Evolutionary conservation across 2,329 filamentous ascomycete genomes (phyloP).

Genomic region (Penicillium sumatraense): DNA sequence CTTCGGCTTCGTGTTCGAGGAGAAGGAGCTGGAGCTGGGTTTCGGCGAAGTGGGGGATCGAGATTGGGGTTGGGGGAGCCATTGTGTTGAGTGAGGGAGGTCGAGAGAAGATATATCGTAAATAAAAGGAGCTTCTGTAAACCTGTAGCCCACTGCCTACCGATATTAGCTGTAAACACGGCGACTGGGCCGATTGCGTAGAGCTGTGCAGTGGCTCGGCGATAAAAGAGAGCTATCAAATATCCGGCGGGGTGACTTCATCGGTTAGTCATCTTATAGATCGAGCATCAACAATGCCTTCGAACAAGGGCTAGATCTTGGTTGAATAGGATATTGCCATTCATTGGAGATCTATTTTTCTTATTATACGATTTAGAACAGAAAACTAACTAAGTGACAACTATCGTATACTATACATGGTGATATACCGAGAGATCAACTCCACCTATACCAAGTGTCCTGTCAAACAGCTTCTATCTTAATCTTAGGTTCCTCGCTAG

Average conservation of each 20-base stretch:
- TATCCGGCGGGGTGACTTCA: slow-evolving; percentile 5
- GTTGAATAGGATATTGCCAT: too few species aligned
- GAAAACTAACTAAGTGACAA: too few species aligned
- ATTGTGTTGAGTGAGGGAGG: slow-evolving; percentile 9
- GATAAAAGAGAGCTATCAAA: slow-evolving; percentile 1
- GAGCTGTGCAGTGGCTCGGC: neutral
- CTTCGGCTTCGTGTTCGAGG: slow-evolving; percentile 51
- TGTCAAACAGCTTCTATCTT: slow-evolving; percentile 15
- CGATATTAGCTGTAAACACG: too few species aligned
- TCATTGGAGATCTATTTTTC: too few species aligned
- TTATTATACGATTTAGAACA: too few species aligned
- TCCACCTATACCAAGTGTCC: too few species aligned
- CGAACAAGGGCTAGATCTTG: too few species aligned
- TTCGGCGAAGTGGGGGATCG: slow-evolving; percentile 48
- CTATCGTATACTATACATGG: neutral
- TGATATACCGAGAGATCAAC: neutral
- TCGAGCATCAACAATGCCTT: neutral
- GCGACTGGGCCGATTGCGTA: neutral
- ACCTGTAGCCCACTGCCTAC: neutral
- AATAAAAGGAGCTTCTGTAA: too few species aligned
- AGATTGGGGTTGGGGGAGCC: slow-evolving; percentile 29
- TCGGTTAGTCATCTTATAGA: slow-evolving; percentile 16
- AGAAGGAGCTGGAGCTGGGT: slow-evolving; percentile 47
- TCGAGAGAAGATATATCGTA: neutral
- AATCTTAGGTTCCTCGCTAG: slow-evolving; percentile 25